Percentiles rank a stretch among this genome's conserved stretches.
phyloP scores from a whole-genome alignment of 2,329 filamentous ascomycete genomes.

The Colletotrichum destructivum region DNA sequence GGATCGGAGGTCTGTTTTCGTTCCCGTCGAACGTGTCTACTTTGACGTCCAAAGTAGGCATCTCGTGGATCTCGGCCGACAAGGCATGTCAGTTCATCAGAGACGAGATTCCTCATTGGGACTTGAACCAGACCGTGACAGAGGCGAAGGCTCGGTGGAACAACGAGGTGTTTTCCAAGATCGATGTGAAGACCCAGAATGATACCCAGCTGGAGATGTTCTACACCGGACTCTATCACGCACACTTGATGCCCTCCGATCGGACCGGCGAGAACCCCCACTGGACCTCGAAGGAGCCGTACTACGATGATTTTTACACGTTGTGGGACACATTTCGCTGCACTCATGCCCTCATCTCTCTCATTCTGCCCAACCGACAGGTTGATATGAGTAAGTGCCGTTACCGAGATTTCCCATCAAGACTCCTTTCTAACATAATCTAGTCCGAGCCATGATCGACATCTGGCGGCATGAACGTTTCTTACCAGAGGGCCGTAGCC shows the following conservation, averaged over 20 bases:
- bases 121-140: slow-evolving; percentile 56
- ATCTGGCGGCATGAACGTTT: slow-evolving; percentile 70
- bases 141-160: slow-evolving; percentile 62
- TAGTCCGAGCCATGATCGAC: slow-evolving; percentile 68
- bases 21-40: slow-evolving; percentile 55
- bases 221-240: slow-evolving; percentile 73
- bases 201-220: slow-evolving; percentile 65
- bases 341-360: slow-evolving; percentile 66
- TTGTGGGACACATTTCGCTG: slow-evolving; percentile 71
- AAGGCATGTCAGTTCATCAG: slow-evolving; percentile 65
- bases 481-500: slow-evolving; percentile 68
- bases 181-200: slow-evolving; percentile 58
- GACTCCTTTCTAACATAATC: neutral
- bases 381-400: slow-evolving; percentile 59
- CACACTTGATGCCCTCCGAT: slow-evolving; percentile 74
- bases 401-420: too few species aligned
- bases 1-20: slow-evolving; percentile 66
- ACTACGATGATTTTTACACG: slow-evolving; percentile 73
- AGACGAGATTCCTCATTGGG: slow-evolving; percentile 59
- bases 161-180: slow-evolving; percentile 60
- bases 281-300: slow-evolving; percentile 69
- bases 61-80: slow-evolving; percentile 64
- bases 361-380: slow-evolving; percentile 67
- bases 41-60: slow-evolving; percentile 65
- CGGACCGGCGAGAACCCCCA: slow-evolving; percentile 71